phyloP scores from a whole-genome alignment of 108 stramenopile species.

The Nitzschia sp. region DNA sequence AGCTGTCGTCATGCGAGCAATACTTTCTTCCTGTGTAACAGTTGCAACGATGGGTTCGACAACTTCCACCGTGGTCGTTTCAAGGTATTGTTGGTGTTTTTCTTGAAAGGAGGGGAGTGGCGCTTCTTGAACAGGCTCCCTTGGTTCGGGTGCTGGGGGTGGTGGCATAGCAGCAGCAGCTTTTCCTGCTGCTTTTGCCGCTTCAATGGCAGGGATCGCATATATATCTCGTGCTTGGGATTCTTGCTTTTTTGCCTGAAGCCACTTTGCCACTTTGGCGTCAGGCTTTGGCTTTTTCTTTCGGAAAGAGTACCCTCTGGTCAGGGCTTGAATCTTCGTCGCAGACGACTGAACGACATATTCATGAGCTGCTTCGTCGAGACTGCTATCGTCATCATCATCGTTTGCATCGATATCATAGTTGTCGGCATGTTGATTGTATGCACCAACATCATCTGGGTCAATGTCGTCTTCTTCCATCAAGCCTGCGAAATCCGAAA shows the following conservation, averaged over 20 bases:
- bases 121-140: not conserved
- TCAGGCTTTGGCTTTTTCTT: conserved; percentile 8
- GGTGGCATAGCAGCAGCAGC: too few relatives aligned
- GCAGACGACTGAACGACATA: conserved; percentile 11
- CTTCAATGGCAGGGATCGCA: too few relatives aligned
- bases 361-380: not conserved
- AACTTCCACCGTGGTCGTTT: not conserved
- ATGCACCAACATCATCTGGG: not conserved
- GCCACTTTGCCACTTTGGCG: conserved; percentile 9
- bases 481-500: not conserved
- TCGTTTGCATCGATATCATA: too few relatives aligned
- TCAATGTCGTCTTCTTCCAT: not conserved
- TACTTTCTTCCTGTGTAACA: not conserved
- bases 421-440: not conserved
- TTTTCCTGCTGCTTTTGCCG: too few relatives aligned
- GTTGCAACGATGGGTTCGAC: not conserved
- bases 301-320: conserved; percentile 18
- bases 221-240: too few relatives aligned
- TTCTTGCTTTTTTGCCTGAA: conserved; percentile 1
- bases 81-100: not conserved
- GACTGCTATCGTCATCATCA: not conserved
- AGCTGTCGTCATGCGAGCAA: not conserved
- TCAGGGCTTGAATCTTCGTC: conserved; percentile 20
- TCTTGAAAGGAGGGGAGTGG: not conserved
- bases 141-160: too few relatives aligned